Conservation (phyloP, 2,329 filamentous ascomycete species). For the Coccinonectria pachysandricola region DNA sequence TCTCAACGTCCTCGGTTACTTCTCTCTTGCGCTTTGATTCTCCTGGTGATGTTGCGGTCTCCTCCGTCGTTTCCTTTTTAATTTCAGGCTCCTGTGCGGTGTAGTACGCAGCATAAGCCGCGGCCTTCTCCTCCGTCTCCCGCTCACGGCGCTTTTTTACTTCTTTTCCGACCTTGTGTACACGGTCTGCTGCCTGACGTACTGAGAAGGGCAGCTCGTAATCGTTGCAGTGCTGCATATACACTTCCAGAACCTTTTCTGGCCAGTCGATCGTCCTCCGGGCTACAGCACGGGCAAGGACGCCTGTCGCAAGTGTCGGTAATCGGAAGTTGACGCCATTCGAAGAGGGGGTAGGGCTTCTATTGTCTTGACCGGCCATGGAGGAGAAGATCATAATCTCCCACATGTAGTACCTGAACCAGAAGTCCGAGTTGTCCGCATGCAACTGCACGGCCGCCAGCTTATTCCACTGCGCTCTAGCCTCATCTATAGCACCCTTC, state of each 20-base stretch:
- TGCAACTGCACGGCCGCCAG: slow-evolving; percentile 54
- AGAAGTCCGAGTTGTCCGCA: slow-evolving; percentile 80
- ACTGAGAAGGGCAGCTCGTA: slow-evolving; percentile 73
- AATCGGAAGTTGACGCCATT: slow-evolving; percentile 41
- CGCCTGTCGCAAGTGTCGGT: slow-evolving; percentile 64
- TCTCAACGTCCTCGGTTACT: slow-evolving; percentile 34
- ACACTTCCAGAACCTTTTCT: slow-evolving; percentile 64
- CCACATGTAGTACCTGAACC: slow-evolving; percentile 86
- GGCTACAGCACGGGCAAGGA: slow-evolving; percentile 61
- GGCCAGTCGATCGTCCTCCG: slow-evolving; percentile 62
- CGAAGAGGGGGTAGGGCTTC: slow-evolving; percentile 41
- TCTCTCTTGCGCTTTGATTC: slow-evolving; percentile 67
- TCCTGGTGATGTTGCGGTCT: slow-evolving; percentile 27
- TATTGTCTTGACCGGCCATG: slow-evolving; percentile 29
- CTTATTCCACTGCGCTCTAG: slow-evolving; percentile 66
- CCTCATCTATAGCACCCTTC: slow-evolving; percentile 65
- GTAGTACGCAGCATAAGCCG: slow-evolving; percentile 35
- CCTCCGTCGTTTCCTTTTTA: slow-evolving; percentile 6
- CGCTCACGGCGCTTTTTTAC: slow-evolving; percentile 54
- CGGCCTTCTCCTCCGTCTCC: slow-evolving; percentile 52
- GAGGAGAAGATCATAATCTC: slow-evolving; percentile 61
- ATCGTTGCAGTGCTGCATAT: slow-evolving; percentile 74
- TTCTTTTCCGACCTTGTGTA: slow-evolving; percentile 56
- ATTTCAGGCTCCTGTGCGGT: slow-evolving; percentile 19
- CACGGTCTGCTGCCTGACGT: slow-evolving; percentile 61